These are phyloP conservation scores for Penicillium bialowiezense DNA, from an alignment of 495 filamentous ascomycete species.

Conservation along the genomic window DNA sequence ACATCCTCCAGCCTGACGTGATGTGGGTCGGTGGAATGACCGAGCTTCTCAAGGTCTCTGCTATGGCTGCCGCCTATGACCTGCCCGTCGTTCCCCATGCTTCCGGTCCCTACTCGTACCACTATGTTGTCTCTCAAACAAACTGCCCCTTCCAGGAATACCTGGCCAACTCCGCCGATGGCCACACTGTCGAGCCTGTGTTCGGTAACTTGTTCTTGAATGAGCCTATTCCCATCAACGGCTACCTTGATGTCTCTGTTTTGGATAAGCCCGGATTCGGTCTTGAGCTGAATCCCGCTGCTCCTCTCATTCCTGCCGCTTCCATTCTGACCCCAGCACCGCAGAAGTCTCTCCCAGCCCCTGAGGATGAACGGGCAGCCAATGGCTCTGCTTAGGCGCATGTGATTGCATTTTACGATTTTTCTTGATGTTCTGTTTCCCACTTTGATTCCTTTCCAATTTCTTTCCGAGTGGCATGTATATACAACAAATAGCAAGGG, in stretches of 20 bases:
- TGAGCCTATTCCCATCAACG: conserved; percentile 82
- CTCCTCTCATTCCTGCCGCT: conserved; percentile 71
- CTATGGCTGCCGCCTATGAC: conserved; percentile 87
- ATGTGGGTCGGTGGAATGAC: conserved; percentile 97
- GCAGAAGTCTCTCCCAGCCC: conserved; percentile 49
- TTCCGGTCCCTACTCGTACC: conserved; percentile 89
- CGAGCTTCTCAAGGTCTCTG: conserved; percentile 83
- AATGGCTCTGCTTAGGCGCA: conserved; percentile 20
- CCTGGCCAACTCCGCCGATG: conserved; percentile 85
- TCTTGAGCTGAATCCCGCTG: conserved; percentile 76
- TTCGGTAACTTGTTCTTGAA: conserved; percentile 90
- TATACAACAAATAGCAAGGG: conserved; percentile 1
- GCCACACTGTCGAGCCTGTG: conserved; percentile 81
- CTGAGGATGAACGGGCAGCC: conserved; percentile 28
- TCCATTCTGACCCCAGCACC: conserved; percentile 73
- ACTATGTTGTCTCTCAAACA: conserved; percentile 86
- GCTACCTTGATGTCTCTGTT: conserved; percentile 71
- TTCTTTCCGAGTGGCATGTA: conserved; percentile 1
- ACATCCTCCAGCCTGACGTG: conserved; percentile 92
- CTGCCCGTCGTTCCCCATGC: conserved; percentile 93
- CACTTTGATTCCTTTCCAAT: conserved; percentile 6
- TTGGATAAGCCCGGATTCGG: conserved; percentile 91
- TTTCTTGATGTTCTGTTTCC: conserved; percentile 5
- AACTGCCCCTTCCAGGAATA: conserved; percentile 96
- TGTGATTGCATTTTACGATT: not conserved